Conservation (phyloP, 331 rosid species). For the Pyrus hybrid region DNA sequence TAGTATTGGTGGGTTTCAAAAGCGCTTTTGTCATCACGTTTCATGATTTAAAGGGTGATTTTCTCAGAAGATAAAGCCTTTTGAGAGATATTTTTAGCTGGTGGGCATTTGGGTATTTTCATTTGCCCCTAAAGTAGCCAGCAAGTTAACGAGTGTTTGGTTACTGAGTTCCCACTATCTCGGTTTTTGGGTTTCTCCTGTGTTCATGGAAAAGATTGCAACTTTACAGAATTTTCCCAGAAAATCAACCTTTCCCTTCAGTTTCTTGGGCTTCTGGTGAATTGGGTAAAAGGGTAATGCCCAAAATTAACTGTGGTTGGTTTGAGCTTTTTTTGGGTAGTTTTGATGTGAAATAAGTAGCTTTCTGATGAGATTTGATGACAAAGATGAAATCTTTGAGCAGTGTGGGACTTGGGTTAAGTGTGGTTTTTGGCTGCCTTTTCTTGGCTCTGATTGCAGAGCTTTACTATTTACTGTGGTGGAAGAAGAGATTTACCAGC, state of each 20-base stretch:
- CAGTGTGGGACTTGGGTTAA: conserved; percentile 89
- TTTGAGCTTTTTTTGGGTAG: not conserved
- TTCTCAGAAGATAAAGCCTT: conserved; percentile 17
- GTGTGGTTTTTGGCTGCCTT: conserved; percentile 83
- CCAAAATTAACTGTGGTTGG: not conserved
- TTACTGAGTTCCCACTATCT: not conserved
- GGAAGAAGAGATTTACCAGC: conserved; percentile 77
- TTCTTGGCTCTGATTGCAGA: conserved; percentile 91
- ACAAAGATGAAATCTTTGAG: conserved; percentile 84
- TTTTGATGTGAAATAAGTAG: conserved; percentile 3
- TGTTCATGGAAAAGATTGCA: conserved; percentile 15
- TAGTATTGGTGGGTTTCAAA: conserved; percentile 10
- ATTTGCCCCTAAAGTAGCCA: conserved; percentile 22
- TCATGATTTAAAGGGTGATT: conserved; percentile 41
- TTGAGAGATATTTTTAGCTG: conserved; percentile 20
- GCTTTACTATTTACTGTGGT: conserved; percentile 89
- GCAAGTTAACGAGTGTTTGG: conserved; percentile 9
- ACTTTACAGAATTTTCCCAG: conserved; percentile 7
- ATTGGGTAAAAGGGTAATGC: not conserved
- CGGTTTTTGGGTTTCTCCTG: not conserved
- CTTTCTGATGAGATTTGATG: conserved; percentile 47
- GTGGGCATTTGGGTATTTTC: conserved; percentile 25
- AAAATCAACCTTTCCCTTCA: conserved; percentile 10
- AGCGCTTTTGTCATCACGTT: conserved; percentile 26
- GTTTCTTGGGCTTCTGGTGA: not conserved